Conservation (phyloP, 306 rosid species). For the Lablab purpureus region DNA sequence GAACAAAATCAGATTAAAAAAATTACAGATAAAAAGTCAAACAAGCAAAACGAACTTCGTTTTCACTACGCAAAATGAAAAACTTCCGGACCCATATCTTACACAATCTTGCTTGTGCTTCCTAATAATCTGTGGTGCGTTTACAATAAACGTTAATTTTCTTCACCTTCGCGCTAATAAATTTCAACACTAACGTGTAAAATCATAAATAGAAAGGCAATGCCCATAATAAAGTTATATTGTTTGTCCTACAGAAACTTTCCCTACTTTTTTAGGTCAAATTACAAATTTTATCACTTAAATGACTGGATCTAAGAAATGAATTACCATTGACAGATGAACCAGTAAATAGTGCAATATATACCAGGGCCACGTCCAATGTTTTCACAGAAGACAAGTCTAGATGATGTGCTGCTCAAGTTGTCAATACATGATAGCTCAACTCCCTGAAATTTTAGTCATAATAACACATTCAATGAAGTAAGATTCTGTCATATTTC, state of each 20-base stretch:
- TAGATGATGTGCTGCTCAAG: not conserved
- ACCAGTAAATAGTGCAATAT: not conserved
- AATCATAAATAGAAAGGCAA: constrained; percentile 28
- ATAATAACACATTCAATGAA: constrained; percentile 23
- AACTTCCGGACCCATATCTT: not conserved
- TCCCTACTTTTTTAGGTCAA: constrained; percentile 15
- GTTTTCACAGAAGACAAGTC: constrained; percentile 18
- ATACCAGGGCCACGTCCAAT: constrained; percentile 5
- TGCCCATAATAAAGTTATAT: not conserved
- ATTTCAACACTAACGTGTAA: constrained; percentile 2
- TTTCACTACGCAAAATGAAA: not conserved
- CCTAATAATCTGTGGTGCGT: not conserved
- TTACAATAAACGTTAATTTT: constrained; percentile 18
- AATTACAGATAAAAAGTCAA: not conserved
- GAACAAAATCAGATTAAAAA: no score
- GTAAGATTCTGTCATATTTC: not conserved
- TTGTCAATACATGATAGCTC: constrained; percentile 17
- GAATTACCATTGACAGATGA: constrained; percentile 24
- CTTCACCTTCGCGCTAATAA: constrained; percentile 9
- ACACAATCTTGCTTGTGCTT: not conserved
- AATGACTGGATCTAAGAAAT: constrained; percentile 25
- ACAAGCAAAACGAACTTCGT: not conserved
- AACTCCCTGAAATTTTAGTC: constrained; percentile 40
- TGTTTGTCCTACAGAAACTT: constrained; percentile 22
- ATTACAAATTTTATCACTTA: not conserved